Evolutionary conservation across 2,329 filamentous ascomycete genomes (phyloP), one percentile per base, ranked within the genome.

Genomic region (Alternaria ventricosa): DNA sequence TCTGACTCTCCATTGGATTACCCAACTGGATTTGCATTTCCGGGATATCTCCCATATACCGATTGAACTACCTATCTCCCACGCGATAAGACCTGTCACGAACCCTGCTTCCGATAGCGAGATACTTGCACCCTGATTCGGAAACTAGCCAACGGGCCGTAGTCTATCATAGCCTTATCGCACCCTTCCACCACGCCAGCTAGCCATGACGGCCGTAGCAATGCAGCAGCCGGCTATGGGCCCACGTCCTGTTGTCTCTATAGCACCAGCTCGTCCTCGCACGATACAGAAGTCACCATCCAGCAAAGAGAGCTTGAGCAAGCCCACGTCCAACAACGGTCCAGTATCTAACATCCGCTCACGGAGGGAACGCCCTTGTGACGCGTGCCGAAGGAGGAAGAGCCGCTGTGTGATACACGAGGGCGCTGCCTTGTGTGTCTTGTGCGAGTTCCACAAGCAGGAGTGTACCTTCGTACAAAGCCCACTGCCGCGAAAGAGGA

Each of bases 381-480:
- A 93, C 82, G 88, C 90, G 63, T 96, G 93, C 80, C 86, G 90
- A 67, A 86, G 87, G 79, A 88, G 91, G 69, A 91, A 92, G 78
- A 88, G 88, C 74, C 90, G 90, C 81, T 96, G 93, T 82, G 89
- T 93, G 66, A 87, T 92, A 77, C 90, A 93, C 76, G 92, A 95
- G 78, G 90, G 90, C 68, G 88, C 92, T 71, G 85, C 85, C 43
- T 84, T 86, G 69, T 96, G 93, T 80, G 87, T 93, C 66, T 85
- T 92, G 67, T 96, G 93, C 81, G 90, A 92, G 77, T 89, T 90
- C 78, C 90, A 90, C 80, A 90, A 90, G 73, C 88, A 92, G 76
- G 90, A 93, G 71, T 96, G 92, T 81, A 94, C 92, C 46, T 89
- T 94, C 77, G 85, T 90, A 55, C 89, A 90, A 69, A 93, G 91